Conservation (phyloP, 345 rosid genomes). For the Durio zibethinus region DNA sequence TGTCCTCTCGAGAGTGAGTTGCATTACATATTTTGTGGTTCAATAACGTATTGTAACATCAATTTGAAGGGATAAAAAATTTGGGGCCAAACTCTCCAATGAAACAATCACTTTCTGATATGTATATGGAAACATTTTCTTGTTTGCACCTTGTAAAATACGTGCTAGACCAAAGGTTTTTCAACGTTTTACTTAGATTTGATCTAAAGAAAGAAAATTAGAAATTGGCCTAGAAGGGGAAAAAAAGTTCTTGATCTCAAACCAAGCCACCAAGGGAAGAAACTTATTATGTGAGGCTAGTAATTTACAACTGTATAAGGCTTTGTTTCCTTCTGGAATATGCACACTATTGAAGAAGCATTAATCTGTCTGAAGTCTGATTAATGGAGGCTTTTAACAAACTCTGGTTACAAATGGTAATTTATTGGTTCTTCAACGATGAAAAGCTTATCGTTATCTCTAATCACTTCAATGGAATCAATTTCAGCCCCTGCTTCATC, state of each 20-base stretch:
- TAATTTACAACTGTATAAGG: neutral
- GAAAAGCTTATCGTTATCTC: slow-evolving; percentile 84
- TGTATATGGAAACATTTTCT: no score
- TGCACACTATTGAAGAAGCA: neutral
- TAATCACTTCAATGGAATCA: slow-evolving; percentile 73
- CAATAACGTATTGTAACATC: slow-evolving; percentile 8
- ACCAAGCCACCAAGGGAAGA: neutral
- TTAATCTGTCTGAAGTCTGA: neutral
- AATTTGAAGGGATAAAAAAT: neutral
- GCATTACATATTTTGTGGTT: neutral
- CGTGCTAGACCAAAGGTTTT: neutral
- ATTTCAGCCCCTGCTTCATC: slow-evolving; percentile 81
- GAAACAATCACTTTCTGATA: no score
- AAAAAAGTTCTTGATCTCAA: neutral
- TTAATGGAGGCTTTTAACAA: neutral
- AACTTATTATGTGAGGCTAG: neutral
- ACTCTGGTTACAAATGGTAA: neutral
- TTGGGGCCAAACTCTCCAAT: neutral
- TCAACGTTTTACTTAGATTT: neutral
- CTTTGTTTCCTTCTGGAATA: neutral
- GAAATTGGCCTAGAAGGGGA: neutral
- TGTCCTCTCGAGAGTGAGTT: neutral
- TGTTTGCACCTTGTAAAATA: neutral
- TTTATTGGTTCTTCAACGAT: slow-evolving; percentile 37
- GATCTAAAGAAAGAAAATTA: neutral